These are phyloP conservation scores for Microthlaspi erraticum DNA, from an alignment of 345 rosid species.

Conservation along the genomic window DNA sequence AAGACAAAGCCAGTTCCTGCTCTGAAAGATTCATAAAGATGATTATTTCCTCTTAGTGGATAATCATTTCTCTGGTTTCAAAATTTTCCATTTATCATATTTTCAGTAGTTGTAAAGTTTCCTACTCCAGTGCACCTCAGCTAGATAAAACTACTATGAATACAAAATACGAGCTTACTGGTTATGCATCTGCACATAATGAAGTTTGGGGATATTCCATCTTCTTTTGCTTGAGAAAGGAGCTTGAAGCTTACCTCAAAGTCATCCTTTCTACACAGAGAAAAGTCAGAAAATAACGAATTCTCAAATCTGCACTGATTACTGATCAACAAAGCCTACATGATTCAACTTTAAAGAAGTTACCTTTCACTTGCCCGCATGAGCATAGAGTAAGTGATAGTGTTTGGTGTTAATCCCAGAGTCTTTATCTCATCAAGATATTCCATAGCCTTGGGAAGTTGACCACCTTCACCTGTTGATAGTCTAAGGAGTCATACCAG, in stretches of 20 bases:
- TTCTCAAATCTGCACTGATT: conserved; percentile 22
- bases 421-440: conserved; percentile 75
- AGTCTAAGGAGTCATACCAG: conserved; percentile 32
- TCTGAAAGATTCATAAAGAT: conserved; percentile 3
- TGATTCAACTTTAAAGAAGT: conserved; percentile 29
- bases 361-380: conserved; percentile 87
- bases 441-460: conserved; percentile 77
- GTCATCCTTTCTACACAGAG: conserved; percentile 73
- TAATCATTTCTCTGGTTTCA: neutral
- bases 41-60: neutral
- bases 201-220: conserved; percentile 66
- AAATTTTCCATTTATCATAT: neutral
- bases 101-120: conserved; percentile 2
- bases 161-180: conserved; percentile 57
- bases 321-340: conserved; percentile 28
- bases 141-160: neutral
- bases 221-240: conserved; percentile 73
- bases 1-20: conserved; percentile 5
- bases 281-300: conserved; percentile 21
- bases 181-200: conserved; percentile 76
- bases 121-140: neutral
- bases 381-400: conserved; percentile 83
- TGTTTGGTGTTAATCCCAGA: conserved; percentile 65
- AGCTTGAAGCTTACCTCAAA: conserved; percentile 68
- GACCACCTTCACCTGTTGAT: conserved; percentile 83